Conservation (phyloP, 2,329 filamentous ascomycete genomes). For the Taxawa tesnikishii region DNA sequence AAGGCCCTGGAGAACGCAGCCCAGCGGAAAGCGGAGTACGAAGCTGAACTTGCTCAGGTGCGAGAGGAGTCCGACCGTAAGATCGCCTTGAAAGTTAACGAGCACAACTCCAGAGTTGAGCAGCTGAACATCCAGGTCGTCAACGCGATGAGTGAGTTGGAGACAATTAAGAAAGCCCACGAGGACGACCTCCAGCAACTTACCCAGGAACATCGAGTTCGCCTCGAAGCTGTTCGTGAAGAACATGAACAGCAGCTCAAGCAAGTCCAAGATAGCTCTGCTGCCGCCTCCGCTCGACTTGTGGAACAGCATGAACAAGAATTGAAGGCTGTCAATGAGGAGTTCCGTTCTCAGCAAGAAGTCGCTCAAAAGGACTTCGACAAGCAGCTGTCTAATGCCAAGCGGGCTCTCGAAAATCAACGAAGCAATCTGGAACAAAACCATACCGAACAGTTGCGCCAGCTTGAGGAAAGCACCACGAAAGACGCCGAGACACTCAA, state of each 20-base stretch:
- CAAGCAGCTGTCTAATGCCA: neutral
- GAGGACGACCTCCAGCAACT: neutral
- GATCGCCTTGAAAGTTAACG: too few species aligned
- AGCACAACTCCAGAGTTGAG: too few species aligned
- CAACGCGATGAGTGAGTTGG: too few species aligned
- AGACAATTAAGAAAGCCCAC: constrained; percentile 1
- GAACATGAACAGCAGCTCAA: constrained; percentile 1
- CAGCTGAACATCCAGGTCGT: too few species aligned
- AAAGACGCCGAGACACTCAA: neutral
- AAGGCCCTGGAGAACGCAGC: neutral
- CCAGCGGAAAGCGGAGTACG: constrained; percentile 1
- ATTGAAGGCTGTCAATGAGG: constrained; percentile 4
- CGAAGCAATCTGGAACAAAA: constrained; percentile 6
- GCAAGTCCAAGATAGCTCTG: neutral
- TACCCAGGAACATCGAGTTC: neutral
- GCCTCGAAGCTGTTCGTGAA: neutral
- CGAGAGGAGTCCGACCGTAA: neutral
- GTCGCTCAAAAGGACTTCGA: constrained; percentile 3
- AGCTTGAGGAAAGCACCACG: neutral
- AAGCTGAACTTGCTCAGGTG: neutral
- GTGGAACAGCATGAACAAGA: constrained; percentile 4
- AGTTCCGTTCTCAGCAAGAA: neutral
- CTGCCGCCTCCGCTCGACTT: constrained; percentile 1
- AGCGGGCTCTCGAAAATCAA: neutral
- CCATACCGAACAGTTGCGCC: constrained; percentile 1